Evolutionary conservation across 768 basidiomycete genomes (phyloP).

Genomic region (Suillus placidus): DNA sequence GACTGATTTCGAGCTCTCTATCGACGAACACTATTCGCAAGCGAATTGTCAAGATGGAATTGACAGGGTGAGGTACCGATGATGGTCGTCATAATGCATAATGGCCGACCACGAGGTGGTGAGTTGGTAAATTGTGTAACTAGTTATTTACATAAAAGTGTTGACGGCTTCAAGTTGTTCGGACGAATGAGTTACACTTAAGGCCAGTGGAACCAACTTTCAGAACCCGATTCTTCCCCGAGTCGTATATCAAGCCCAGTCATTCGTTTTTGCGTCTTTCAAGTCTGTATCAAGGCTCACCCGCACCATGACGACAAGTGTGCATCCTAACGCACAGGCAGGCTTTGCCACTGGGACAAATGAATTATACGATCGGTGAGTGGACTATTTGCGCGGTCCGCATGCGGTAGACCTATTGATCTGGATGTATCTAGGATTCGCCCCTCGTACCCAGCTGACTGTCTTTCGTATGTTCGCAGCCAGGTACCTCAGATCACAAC

Average conservation of each 20-base stretch:
- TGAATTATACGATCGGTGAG: slow-evolving; percentile 75
- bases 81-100: neutral
- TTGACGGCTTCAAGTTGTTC: neutral
- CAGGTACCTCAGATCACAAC: slow-evolving; percentile 53
- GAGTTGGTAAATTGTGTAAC: neutral
- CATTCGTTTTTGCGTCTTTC: neutral
- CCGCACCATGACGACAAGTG: slow-evolving; percentile 34
- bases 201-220: neutral
- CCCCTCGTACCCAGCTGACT: slow-evolving; percentile 47
- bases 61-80: neutral
- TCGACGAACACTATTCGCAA: neutral
- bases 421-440: slow-evolving; percentile 53
- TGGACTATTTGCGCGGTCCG: neutral
- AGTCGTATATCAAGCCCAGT: neutral
- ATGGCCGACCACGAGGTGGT: neutral
- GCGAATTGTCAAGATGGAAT: neutral
- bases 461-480: neutral
- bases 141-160: neutral
- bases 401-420: neutral
- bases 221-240: neutral
- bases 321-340: slow-evolving; percentile 60
- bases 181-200: neutral
- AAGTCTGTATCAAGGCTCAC: neutral
- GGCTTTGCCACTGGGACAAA: slow-evolving; percentile 85
- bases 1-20: neutral